Conservation (phyloP, 805 yeast species). For the Yarrowia keelungensis region DNA sequence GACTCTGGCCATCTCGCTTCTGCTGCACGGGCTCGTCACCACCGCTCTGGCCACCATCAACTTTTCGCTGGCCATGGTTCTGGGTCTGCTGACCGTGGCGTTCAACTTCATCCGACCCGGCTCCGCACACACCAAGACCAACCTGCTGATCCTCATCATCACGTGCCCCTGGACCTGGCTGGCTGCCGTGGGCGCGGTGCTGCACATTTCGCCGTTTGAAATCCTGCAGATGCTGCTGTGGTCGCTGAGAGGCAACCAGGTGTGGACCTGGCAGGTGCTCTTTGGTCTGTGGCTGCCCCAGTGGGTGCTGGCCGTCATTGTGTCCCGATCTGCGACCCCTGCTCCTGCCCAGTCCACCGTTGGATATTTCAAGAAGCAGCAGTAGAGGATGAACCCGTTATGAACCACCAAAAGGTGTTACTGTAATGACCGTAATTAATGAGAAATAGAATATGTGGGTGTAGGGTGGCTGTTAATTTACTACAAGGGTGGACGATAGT, state of each 20-base stretch:
- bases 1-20: conserved; percentile 57
- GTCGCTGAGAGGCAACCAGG: conserved; percentile 72
- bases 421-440: not conserved
- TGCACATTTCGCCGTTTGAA: conserved; percentile 41
- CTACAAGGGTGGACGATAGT: too few species aligned
- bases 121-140: conserved; percentile 35
- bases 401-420: not conserved
- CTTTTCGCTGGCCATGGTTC: conserved; percentile 76
- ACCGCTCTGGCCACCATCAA: conserved; percentile 80
- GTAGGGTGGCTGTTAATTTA: too few species aligned
- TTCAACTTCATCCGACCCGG: conserved; percentile 64
- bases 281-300: conserved; percentile 81
- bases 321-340: conserved; percentile 15
- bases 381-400: not conserved
- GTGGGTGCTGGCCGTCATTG: conserved; percentile 60
- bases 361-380: conserved; percentile 39
- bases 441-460: not conserved
- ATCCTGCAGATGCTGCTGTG: conserved; percentile 61
- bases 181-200: conserved; percentile 47
- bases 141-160: conserved; percentile 52
- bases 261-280: conserved; percentile 86
- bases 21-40: conserved; percentile 70
- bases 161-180: conserved; percentile 58
- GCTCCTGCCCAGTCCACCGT: conserved; percentile 11
- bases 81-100: conserved; percentile 79